Conservation (phyloP, 345 rosid genomes). For the Atalantia buxifolia region DNA sequence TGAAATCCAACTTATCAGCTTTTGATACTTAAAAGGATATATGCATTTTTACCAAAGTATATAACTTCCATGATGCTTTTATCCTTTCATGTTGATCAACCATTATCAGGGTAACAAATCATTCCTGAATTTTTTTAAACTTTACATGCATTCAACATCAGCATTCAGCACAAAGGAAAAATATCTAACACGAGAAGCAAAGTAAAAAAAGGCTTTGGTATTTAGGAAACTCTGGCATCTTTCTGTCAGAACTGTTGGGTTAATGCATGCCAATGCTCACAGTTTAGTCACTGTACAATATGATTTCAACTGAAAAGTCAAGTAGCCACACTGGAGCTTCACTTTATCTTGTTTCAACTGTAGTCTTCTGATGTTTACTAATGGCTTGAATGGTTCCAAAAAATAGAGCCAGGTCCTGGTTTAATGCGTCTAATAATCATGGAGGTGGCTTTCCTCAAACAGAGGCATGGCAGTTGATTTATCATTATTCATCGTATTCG, state of each 20-base stretch:
- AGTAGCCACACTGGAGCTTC: slow-evolving; percentile 1
- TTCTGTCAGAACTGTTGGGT: slow-evolving; percentile 7
- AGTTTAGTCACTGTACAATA: slow-evolving; percentile 9
- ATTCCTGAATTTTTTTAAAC: neutral
- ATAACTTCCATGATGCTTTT: slow-evolving; percentile 1
- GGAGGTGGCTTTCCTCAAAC: slow-evolving; percentile 1
- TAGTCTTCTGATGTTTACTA: slow-evolving; percentile 1
- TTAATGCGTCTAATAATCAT: neutral
- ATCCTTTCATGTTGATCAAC: slow-evolving; percentile 9
- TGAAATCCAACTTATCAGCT: neutral
- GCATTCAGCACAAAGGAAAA: slow-evolving; percentile 15
- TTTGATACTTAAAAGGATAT: neutral
- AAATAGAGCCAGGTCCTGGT: slow-evolving; percentile 3
- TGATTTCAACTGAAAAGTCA: slow-evolving; percentile 17
- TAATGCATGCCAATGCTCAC: slow-evolving; percentile 15
- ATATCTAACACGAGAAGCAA: slow-evolving; percentile 3
- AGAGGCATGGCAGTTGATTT: neutral
- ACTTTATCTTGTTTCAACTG: slow-evolving; percentile 17
- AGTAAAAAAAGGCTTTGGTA: slow-evolving; percentile 2
- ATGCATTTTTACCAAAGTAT: neutral
- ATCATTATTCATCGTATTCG: slow-evolving; percentile 5
- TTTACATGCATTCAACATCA: slow-evolving; percentile 3
- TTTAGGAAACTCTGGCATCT: slow-evolving; percentile 11
- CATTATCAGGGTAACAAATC: slow-evolving; percentile 4
- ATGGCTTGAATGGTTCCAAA: slow-evolving; percentile 16